phyloP scores from a whole-genome alignment of 805 yeast genomes.

The Pichia deserticola region DNA sequence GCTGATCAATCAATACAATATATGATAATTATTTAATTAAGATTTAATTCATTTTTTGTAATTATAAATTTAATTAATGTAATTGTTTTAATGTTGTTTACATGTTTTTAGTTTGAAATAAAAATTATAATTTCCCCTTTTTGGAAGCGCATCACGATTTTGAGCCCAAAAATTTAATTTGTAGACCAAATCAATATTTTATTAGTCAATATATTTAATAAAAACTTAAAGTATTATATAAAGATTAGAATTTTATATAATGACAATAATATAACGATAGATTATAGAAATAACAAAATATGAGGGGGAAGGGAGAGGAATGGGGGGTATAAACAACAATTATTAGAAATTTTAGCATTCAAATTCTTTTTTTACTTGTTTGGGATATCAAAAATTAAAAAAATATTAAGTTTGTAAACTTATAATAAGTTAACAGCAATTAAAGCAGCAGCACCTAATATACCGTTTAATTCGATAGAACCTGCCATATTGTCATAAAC shows the following conservation, averaged over 20 bases:
- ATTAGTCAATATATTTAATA: neutral
- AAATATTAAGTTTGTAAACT: neutral
- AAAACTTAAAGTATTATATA: neutral
- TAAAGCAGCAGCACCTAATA: slow-evolving; percentile 22
- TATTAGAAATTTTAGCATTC: too few species aligned
- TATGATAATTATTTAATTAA: too few species aligned
- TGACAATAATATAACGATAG: too few species aligned
- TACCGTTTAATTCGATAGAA: slow-evolving; percentile 22
- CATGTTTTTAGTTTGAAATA: neutral
- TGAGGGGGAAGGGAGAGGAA: too few species aligned
- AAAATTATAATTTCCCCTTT: neutral
- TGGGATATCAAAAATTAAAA: neutral
- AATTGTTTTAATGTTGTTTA: neutral
- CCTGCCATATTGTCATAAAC: slow-evolving; percentile 19
- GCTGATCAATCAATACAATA: too few species aligned
- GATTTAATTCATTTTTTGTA: too few species aligned
- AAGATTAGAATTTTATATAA: too few species aligned
- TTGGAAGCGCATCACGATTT: neutral
- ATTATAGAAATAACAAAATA: too few species aligned
- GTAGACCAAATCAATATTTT: too few species aligned
- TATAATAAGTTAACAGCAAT: slow-evolving; percentile 15
- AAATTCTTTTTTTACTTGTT: too few species aligned
- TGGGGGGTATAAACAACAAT: too few species aligned
- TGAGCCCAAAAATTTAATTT: neutral
- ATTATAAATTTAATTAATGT: too few species aligned